Conservation (phyloP, 1,284 basidiomycete genomes). For the Pyrrhoderma noxium region DNA sequence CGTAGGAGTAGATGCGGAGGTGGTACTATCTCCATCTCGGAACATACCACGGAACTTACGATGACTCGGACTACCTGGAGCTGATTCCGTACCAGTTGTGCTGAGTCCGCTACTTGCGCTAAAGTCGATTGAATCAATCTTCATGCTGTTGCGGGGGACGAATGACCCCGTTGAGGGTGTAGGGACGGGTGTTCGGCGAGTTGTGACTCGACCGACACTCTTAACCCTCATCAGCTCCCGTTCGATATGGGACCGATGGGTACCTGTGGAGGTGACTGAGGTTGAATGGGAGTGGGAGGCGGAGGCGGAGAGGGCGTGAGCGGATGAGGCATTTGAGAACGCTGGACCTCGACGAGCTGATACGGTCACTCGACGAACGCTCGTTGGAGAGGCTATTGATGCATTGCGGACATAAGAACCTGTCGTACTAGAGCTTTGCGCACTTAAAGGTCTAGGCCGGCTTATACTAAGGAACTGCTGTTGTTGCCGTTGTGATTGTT, state of each 20-base stretch:
- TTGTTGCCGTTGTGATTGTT: background rate
- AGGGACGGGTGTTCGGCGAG: slow-evolving; percentile 28
- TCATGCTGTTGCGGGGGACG: slow-evolving; percentile 20
- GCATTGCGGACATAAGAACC: background rate
- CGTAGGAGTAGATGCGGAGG: too few species aligned
- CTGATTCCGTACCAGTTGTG: too few species aligned
- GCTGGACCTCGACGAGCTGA: slow-evolving; percentile 1
- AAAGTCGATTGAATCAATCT: slow-evolving; percentile 19
- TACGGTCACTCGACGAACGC: background rate
- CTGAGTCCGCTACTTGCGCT: slow-evolving; percentile 3
- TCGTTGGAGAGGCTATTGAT: background rate
- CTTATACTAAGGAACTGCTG: slow-evolving; percentile 6
- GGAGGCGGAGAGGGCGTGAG: background rate
- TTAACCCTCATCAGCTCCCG: slow-evolving; percentile 29
- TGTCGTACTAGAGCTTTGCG: slow-evolving; percentile 1
- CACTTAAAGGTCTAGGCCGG: slow-evolving; percentile 12
- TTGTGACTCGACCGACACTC: slow-evolving; percentile 36
- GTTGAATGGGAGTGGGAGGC: slow-evolving; percentile 1
- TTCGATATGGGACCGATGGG: slow-evolving; percentile 1
- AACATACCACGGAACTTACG: too few species aligned
- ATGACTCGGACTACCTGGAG: too few species aligned
- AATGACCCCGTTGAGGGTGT: slow-evolving; percentile 19
- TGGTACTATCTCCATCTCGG: too few species aligned
- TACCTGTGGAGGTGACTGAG: background rate
- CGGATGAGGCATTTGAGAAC: background rate